Evolutionary conservation across 306 rosid species (phyloP).

Genomic region (Psophocarpus tetragonolobus): DNA sequence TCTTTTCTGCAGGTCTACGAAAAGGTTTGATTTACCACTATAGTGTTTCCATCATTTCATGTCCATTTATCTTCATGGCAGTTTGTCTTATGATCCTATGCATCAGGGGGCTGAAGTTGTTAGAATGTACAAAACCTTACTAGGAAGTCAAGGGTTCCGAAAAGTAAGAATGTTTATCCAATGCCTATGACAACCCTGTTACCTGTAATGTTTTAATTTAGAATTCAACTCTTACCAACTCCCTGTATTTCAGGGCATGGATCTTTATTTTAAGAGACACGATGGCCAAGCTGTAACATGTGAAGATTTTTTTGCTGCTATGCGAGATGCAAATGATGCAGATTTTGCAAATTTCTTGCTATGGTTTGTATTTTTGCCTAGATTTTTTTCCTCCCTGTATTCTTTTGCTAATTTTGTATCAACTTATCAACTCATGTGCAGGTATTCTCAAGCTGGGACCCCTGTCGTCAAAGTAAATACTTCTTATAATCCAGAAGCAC

Average conservation of each 20-base stretch:
- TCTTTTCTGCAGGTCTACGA: slow-evolving; percentile 84
- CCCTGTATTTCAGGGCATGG: slow-evolving; percentile 81
- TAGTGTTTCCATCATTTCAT: slow-evolving; percentile 34
- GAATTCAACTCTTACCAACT: slow-evolving; percentile 21
- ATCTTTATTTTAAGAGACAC: slow-evolving; percentile 94
- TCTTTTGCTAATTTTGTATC: slow-evolving; percentile 16
- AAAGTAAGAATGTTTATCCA: slow-evolving; percentile 60
- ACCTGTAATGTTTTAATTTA: slow-evolving; percentile 28
- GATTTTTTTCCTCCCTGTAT: not conserved
- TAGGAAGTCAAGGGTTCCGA: slow-evolving; percentile 91
- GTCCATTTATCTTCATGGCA: slow-evolving; percentile 20
- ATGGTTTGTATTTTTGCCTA: slow-evolving; percentile 53
- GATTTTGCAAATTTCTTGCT: slow-evolving; percentile 91
- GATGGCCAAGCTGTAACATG: slow-evolving; percentile 99
- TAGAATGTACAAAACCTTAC: slow-evolving; percentile 96
- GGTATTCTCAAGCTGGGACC: slow-evolving; percentile 99
- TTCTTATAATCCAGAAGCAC: slow-evolving; percentile 73
- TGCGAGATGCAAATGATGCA: slow-evolving; percentile 91
- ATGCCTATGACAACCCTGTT: slow-evolving; percentile 11
- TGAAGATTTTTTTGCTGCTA: slow-evolving; percentile 94
- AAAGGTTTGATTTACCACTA: slow-evolving; percentile 62
- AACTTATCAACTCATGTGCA: slow-evolving; percentile 36
- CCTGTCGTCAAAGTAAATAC: slow-evolving; percentile 77
- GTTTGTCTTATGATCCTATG: slow-evolving; percentile 44
- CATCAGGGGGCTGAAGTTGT: slow-evolving; percentile 99